These are phyloP conservation scores for Echria macrotheca DNA, from an alignment of 495 filamentous ascomycete species.

Conservation along the genomic window DNA sequence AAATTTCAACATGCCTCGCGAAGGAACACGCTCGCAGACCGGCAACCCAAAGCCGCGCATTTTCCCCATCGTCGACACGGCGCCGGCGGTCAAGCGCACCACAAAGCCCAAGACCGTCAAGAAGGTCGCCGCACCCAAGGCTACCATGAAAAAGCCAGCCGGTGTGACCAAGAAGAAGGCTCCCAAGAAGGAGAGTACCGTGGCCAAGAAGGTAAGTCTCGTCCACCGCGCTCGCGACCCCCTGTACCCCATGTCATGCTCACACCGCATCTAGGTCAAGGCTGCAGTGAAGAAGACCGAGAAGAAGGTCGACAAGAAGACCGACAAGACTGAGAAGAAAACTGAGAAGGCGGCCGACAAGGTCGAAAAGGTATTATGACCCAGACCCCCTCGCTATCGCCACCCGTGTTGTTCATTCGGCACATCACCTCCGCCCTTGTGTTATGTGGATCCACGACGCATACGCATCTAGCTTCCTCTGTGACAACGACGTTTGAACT, in stretches of 20 bases:
- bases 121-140: constrained; percentile 29
- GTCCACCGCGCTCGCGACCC: too few species aligned
- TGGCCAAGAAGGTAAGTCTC: constrained; percentile 42
- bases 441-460: not conserved
- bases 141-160: constrained; percentile 43
- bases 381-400: not conserved
- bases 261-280: constrained; percentile 38
- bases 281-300: constrained; percentile 42
- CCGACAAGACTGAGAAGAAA: constrained; percentile 33
- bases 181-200: constrained; percentile 42
- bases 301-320: constrained; percentile 22
- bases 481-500: too few species aligned
- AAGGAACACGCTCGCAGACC: constrained; percentile 51
- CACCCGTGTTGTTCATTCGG: not conserved
- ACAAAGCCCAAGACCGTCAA: constrained; percentile 36
- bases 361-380: constrained; percentile 18
- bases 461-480: not conserved
- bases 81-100: constrained; percentile 43
- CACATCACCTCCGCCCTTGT: not conserved
- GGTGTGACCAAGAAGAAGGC: constrained; percentile 53
- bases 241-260: too few species aligned
- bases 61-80: constrained; percentile 46
- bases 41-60: constrained; percentile 52
- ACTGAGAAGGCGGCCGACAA: constrained; percentile 18
- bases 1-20: constrained; percentile 44